These are phyloP conservation scores for Artemisia tridentata DNA, from an alignment of 129 eudicot species.

Conservation along the genomic window DNA sequence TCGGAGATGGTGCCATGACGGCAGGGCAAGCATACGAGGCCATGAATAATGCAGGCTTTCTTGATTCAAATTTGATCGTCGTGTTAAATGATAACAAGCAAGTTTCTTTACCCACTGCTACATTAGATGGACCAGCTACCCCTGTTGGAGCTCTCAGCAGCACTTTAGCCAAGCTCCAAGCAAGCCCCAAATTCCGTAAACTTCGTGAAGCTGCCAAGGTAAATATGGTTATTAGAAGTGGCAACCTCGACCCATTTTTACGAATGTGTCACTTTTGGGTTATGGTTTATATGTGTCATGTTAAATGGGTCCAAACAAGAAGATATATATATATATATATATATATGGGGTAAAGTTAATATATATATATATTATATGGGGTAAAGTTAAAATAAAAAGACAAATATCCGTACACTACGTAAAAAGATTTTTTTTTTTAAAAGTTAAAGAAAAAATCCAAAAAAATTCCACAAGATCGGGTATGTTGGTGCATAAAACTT, in stretches of 20 bases:
- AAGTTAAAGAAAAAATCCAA: too few species aligned
- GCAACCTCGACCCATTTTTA: not conserved
- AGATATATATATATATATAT: too few species aligned
- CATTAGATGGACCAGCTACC: constrained; percentile 88
- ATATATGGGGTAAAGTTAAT: too few species aligned
- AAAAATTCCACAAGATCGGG: too few species aligned
- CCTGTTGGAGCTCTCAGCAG: constrained; percentile 98
- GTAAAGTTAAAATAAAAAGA: too few species aligned
- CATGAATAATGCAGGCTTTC: constrained; percentile 80
- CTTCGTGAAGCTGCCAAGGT: constrained; percentile 94
- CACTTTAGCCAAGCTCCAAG: constrained; percentile 65
- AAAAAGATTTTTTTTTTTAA: too few species aligned
- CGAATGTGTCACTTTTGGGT: too few species aligned
- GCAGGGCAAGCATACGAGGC: constrained; percentile 98
- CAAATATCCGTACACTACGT: too few species aligned
- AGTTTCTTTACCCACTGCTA: constrained; percentile 92
- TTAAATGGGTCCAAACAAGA: too few species aligned
- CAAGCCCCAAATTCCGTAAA: constrained; percentile 72
- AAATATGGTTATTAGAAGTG: not conserved
- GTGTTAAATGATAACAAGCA: constrained; percentile 83
- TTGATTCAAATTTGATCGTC: constrained; percentile 80
- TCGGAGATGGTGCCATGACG: constrained; percentile 98
- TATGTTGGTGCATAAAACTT: too few species aligned
- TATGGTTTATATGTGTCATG: too few species aligned
- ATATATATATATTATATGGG: too few species aligned